phyloP scores from a whole-genome alignment of 148 eudicot species.

The Silene conica region DNA sequence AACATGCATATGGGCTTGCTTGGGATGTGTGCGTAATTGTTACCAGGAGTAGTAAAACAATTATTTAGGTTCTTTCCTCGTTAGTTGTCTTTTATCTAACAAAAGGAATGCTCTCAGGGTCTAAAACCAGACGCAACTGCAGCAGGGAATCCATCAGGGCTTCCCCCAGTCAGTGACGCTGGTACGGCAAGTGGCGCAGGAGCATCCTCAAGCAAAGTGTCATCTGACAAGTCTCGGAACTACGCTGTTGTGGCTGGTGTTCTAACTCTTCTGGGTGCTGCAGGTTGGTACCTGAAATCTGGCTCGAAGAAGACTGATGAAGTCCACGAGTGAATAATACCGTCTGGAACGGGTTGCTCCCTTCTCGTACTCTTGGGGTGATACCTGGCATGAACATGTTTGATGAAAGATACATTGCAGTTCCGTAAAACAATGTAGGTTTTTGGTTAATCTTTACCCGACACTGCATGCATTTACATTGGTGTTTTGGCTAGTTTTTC shows the following conservation, averaged over 20 bases:
- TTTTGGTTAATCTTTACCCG: not conserved
- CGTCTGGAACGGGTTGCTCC: not conserved
- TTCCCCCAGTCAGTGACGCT: constrained; percentile 36
- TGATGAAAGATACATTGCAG: constrained; percentile 20
- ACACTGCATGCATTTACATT: constrained; percentile 14
- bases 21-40: too few species aligned
- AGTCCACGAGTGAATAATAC: constrained; percentile 50
- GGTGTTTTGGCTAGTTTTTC: not conserved
- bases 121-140: constrained; percentile 37
- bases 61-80: not conserved
- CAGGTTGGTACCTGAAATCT: constrained; percentile 63
- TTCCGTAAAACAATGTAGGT: constrained; percentile 15
- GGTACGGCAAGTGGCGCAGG: constrained; percentile 43
- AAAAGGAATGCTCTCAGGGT: not conserved
- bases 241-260: constrained; percentile 74
- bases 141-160: constrained; percentile 31
- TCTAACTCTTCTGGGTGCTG: constrained; percentile 47
- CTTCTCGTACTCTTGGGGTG: constrained; percentile 10
- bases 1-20: not conserved
- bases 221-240: constrained; percentile 72
- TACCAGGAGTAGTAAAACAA: too few species aligned
- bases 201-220: constrained; percentile 49
- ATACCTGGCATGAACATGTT: constrained; percentile 16
- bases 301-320: constrained; percentile 63
- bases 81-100: not conserved